phyloP scores from a whole-genome alignment of 2,329 filamentous ascomycete genomes.

The Cordyceps farinosa region DNA sequence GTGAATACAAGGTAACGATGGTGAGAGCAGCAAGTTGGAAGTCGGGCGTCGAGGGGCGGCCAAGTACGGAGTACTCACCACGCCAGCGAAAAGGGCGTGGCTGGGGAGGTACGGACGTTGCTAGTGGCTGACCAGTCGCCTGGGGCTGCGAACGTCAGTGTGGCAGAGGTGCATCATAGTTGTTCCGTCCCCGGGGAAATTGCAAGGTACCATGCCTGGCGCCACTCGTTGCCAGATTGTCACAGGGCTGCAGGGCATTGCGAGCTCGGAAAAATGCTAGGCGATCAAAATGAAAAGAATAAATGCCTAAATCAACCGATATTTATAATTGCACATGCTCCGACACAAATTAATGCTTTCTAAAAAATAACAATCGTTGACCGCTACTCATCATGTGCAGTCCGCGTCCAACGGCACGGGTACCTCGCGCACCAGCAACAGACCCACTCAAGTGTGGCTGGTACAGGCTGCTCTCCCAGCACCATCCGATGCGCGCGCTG shows the following conservation, averaged over 20 bases:
- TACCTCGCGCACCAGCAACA: conserved; percentile 8
- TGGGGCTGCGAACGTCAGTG: conserved; percentile 14
- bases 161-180: not conserved
- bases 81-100: conserved; percentile 37
- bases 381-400: not conserved
- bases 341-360: no score
- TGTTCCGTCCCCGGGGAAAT: not conserved
- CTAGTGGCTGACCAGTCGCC: conserved; percentile 17
- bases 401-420: not conserved
- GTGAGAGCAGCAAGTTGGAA: conserved; percentile 20
- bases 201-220: not conserved
- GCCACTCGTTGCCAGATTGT: not conserved
- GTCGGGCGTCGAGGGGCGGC: conserved; percentile 28
- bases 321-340: no score
- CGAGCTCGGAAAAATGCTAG: not conserved
- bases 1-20: conserved; percentile 23
- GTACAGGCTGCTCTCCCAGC: not conserved
- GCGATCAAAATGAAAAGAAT: not conserved
- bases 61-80: conserved; percentile 20
- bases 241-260: not conserved
- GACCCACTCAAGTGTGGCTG: conserved; percentile 15
- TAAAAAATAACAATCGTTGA: not conserved
- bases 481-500: not conserved
- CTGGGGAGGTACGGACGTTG: conserved; percentile 37
- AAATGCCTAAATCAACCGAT: no score